Evolutionary conservation across 1,284 basidiomycete genomes (phyloP), one percentile per base, ranked within the genome.

Genomic region (Tilletia setariae): DNA sequence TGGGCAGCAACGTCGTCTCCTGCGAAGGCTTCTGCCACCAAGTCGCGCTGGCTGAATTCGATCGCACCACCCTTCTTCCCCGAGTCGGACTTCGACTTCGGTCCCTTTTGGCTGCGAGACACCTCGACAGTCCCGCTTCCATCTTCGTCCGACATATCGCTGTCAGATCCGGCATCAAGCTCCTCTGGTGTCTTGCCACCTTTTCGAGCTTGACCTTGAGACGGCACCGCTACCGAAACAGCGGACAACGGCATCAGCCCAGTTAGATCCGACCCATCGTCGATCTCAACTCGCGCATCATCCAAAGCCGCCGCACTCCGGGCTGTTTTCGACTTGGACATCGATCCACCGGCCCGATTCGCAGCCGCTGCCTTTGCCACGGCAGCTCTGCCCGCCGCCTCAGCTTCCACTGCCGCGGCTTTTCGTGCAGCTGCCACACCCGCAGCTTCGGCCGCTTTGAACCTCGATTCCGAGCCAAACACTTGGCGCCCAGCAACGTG

Each of bases 11-110:
- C 95, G 78, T 97, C 91, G 83, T 98, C 95, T 1, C 92, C 93
- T 0, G 95, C 95, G 85, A 98, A 98, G 0, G 95, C 96, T 70
- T 90, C 88, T 0, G 93, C 91, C 8, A 98, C 94, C 3, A 98
- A 86, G 73, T 96, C 91, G 28, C 91, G 87, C 82, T 96, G 93
- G 19, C 80, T 90, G 86, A 81, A 94, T 91, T 0, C 28, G n/a
- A 30, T 23, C 11, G n/a, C n/a, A n/a, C n/a, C n/a, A n/a, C n/a
- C n/a, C n/a, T n/a, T n/a, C n/a, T n/a, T n/a, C n/a, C n/a, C n/a
- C n/a, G n/a, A n/a, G n/a, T n/a, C n/a, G n/a, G n/a, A n/a, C n/a
- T 11, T 13, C 25, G 21, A 21, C 42, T 42, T 23, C 25, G 53
- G 23, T 3, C 40, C 53, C 15, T 59, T 59, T 23, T 40, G 13